phyloP scores from a whole-genome alignment of 257 asterid genomes.

The Solanum tacnaense region DNA sequence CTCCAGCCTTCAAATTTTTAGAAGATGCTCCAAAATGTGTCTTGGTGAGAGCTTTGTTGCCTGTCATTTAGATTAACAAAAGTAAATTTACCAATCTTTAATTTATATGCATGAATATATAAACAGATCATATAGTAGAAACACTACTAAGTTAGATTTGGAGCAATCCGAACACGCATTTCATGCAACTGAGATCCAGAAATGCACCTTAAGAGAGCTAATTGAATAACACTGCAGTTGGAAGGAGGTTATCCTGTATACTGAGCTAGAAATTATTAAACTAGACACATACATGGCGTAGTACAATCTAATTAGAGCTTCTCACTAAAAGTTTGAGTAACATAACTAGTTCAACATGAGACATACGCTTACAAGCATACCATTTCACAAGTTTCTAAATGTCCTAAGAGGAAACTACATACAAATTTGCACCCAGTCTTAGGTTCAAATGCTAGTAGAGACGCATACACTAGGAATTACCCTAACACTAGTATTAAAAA shows the following conservation, averaged over 20 bases:
- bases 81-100: background rate
- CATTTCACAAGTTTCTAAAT: background rate
- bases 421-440: background rate
- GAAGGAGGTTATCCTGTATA: background rate
- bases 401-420: background rate
- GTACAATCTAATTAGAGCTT: background rate
- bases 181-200: background rate
- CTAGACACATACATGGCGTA: background rate
- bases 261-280: background rate
- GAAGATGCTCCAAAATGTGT: slow-evolving; percentile 22
- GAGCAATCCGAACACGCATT: background rate
- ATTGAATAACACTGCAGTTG: background rate
- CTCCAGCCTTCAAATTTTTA: slow-evolving; percentile 13
- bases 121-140: background rate
- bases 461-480: background rate
- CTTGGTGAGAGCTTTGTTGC: slow-evolving; percentile 61
- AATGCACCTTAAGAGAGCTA: background rate
- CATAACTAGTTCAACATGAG: background rate
- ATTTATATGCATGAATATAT: background rate
- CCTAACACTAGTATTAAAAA: too few species aligned
- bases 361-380: background rate
- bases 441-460: background rate
- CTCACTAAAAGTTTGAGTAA: background rate
- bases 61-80: slow-evolving; percentile 23
- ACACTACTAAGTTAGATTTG: background rate